Base-by-base conservation (phyloP, 495 filamentous ascomycete species). In the Cudoniella acicularis region DNA sequence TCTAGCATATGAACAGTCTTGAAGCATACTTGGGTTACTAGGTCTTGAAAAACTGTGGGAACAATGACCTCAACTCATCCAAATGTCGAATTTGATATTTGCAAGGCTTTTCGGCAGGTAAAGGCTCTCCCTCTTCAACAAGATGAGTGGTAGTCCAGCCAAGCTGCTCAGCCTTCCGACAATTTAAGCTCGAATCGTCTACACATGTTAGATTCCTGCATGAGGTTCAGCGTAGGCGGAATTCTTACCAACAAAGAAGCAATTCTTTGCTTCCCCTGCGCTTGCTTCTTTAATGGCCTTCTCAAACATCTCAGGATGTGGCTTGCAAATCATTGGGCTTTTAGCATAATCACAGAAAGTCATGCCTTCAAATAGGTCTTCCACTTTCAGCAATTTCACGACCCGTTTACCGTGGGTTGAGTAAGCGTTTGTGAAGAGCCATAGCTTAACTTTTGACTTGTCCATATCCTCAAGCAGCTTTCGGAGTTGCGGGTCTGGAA, bases 401-500 rank as follows among this genome's bases (percentile, higher is more conserved):
- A 99, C 94, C 18, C 92, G 74, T 61, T 81, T 84, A 4, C 82
- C 95, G 66, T 99, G 95, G 45, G 77, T 98, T 62, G 96, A 73
- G 67, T 97, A 96, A 41, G 95, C 95, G 67, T 99, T 99, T 0
- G 95, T 99, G 58, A 99, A 84, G 2, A 99, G 81, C 95, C 95
- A 98, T 18, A 89, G 74, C 67, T 86, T 89, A 62, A 96, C 89
- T 66, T 94, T 96, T 61, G 64, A 73, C 50, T 64, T 82, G 72
- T 96, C 90, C 55, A 98, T 81, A 59, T 91, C 88, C 67, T 82
- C 74, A 23, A 99, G 83, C 49, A 99, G 69, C 65, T 81, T 75
- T 47, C 90, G 86, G 51, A 99, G 78, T 53, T 83, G 75, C 1
- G 84, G 81, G 62, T 96, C 84, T 0, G 89, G 89, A 61, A 74